These are phyloP conservation scores for Vanderwaltozyma tropicalis DNA, from an alignment of 805 yeast genomes.

Conservation along the genomic window DNA sequence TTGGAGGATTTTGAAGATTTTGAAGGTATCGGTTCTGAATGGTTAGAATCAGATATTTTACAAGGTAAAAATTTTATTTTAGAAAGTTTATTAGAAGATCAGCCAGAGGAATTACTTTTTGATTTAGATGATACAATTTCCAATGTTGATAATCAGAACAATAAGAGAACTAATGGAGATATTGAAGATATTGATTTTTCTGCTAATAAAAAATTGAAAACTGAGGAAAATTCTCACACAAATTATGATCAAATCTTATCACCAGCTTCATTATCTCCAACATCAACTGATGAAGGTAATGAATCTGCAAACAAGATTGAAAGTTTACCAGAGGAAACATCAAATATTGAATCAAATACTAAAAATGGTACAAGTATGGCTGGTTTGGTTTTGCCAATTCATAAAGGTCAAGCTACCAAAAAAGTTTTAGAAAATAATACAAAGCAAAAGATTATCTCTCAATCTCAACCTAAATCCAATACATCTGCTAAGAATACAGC, in stretches of 20 bases:
- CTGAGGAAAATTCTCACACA: neutral
- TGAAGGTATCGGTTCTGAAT: neutral
- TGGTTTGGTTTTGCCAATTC: neutral
- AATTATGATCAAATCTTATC: conserved; percentile 12
- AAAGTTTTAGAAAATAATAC: no score
- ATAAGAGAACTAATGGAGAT: no score
- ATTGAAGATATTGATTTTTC: neutral
- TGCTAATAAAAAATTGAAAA: neutral
- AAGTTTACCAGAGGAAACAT: neutral
- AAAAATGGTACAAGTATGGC: no score
- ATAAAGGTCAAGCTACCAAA: neutral
- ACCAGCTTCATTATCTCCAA: conserved; percentile 30
- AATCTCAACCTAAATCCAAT: no score
- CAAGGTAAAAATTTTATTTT: conserved; percentile 16
- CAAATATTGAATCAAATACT: neutral
- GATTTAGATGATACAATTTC: conserved; percentile 6
- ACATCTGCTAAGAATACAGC: no score
- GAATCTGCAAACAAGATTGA: conserved; percentile 2
- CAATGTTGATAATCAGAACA: neutral
- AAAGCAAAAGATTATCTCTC: neutral
- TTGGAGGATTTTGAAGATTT: conserved; percentile 1
- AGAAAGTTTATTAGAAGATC: conserved; percentile 14
- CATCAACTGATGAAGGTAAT: conserved; percentile 14
- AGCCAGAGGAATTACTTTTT: conserved; percentile 8
- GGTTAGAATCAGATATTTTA: conserved; percentile 8